Evolutionary conservation across 768 basidiomycete species (phyloP), one percentile per base, ranked within the genome.

Genomic region (Trametes coccinea): DNA sequence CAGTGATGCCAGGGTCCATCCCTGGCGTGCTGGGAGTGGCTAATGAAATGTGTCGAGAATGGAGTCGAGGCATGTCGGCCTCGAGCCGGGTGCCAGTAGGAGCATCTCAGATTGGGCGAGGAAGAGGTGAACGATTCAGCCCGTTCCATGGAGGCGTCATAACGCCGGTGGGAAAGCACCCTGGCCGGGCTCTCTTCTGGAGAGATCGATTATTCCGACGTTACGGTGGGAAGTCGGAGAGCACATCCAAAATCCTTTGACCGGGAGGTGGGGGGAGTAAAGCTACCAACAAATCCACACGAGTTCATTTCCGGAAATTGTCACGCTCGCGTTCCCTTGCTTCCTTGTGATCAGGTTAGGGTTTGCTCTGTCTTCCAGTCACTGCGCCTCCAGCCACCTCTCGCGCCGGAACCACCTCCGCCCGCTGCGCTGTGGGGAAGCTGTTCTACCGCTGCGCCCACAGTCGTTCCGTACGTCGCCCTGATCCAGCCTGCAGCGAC

Each of bases 41-140:
- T 44, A 33, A 45, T 44, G 49, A 49, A 16, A 40, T 41, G 47
- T 61, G 37, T 60, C 53, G 46, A 55, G 29, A 41, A 29, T 14
- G 41, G 11, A n/a, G 29, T 62, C 55, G 50, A 53, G 61, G 54
- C 55, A 49, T 33, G 48, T 33, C 50, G 41, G 41, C 41, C 10
- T 56, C 49, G 43, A 52, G 55, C 48, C 55, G 61, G 14, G 22
- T n/a, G 17, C 33, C 30, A 22, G 47, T 17, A 17, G 41, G 44
- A 41, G 33, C 53, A 60, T 54, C 52, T 54, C 14, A 54, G 59
- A 48, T 60, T 14, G 8, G 30, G 45, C 39, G 53, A 41, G 22
- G 53, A 27, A 5, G 47, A 7, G 31, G n/a, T 5, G 37, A 41
- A 47, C 54, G 46, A n/a, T 55, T 22, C 10, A 37, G 6, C 37